A percentile compares a stretch with the other conserved stretches of the same genome.
Conservation (phyloP, 2,329 filamentous ascomycete species). For the Penicillium capsulatum region DNA sequence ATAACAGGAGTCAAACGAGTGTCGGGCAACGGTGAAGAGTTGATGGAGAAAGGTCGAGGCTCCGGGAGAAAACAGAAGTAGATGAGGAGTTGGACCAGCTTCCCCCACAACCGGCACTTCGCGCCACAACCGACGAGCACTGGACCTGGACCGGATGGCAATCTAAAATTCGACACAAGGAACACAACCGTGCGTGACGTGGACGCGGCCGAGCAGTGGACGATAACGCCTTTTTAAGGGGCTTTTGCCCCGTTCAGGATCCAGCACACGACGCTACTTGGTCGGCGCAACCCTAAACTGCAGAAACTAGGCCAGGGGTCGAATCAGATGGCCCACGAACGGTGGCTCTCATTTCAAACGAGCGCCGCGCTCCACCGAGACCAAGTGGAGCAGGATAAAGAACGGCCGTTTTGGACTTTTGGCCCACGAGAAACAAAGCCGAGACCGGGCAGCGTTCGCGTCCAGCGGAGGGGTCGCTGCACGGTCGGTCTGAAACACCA, state of each 20-base stretch:
- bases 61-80: constrained; percentile 7
- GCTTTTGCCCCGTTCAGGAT: background rate
- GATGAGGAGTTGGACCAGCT: background rate
- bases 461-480: constrained; percentile 1
- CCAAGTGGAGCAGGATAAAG: constrained; percentile 14
- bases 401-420: constrained; percentile 18
- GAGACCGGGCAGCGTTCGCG: constrained; percentile 4
- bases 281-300: background rate
- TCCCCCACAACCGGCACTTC: constrained; percentile 10
- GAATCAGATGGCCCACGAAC: constrained; percentile 9
- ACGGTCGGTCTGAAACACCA: constrained; percentile 17
- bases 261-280: too few species aligned
- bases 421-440: constrained; percentile 1
- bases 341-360: constrained; percentile 11
- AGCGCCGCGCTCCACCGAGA: constrained; percentile 15
- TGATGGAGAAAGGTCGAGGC: constrained; percentile 2
- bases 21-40: constrained; percentile 1
- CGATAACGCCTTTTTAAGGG: background rate
- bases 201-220: background rate
- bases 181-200: background rate
- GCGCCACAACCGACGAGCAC: constrained; percentile 12
- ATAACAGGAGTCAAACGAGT: constrained; percentile 6
- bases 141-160: constrained; percentile 1
- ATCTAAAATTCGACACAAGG: background rate
- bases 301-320: constrained; percentile 1